A percentile compares a stretch with the other conserved stretches of the same genome.
Evolutionary conservation across 495 filamentous ascomycete genomes (phyloP).

Genomic region (Extremus antarcticus): DNA sequence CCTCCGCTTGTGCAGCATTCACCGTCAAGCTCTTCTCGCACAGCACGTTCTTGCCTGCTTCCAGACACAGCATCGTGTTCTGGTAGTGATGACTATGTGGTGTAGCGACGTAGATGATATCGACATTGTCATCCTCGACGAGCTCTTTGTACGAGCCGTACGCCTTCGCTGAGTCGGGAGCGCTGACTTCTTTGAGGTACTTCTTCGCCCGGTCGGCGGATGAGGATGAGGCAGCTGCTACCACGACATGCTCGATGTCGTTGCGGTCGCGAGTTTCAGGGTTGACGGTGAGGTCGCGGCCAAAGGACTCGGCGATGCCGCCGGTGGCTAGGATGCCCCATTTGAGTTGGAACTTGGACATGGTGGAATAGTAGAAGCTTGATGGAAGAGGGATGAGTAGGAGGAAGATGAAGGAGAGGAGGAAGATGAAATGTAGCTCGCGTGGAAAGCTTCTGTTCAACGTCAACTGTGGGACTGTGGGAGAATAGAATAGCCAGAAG

Average conservation of each 20-base stretch:
- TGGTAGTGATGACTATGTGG: conserved; percentile 95
- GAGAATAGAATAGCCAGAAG: too few relatives aligned
- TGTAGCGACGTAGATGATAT: conserved; percentile 87
- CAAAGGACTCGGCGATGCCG: conserved; percentile 67
- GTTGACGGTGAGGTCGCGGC: conserved; percentile 70
- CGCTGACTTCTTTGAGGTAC: conserved; percentile 59
- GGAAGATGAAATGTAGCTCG: neutral
- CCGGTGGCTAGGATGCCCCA: conserved; percentile 51
- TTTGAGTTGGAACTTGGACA: conserved; percentile 17
- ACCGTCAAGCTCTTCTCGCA: conserved; percentile 93
- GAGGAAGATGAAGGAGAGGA: neutral
- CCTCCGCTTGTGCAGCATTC: conserved; percentile 69
- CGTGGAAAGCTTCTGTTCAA: too few relatives aligned
- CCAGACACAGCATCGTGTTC: conserved; percentile 69
- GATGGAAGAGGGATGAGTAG: neutral
- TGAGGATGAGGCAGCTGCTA: conserved; percentile 72
- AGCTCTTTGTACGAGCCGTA: conserved; percentile 77
- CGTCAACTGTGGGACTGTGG: too few relatives aligned
- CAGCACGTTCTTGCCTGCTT: conserved; percentile 78
- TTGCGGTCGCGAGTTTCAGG: conserved; percentile 58
- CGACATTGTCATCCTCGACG: conserved; percentile 63
- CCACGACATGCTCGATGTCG: conserved; percentile 68
- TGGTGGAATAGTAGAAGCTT: neutral
- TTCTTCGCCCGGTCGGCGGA: conserved; percentile 53
- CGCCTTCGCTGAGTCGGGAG: conserved; percentile 54